phyloP scores from a whole-genome alignment of 768 basidiomycete genomes.

The Jaapia argillacea region DNA sequence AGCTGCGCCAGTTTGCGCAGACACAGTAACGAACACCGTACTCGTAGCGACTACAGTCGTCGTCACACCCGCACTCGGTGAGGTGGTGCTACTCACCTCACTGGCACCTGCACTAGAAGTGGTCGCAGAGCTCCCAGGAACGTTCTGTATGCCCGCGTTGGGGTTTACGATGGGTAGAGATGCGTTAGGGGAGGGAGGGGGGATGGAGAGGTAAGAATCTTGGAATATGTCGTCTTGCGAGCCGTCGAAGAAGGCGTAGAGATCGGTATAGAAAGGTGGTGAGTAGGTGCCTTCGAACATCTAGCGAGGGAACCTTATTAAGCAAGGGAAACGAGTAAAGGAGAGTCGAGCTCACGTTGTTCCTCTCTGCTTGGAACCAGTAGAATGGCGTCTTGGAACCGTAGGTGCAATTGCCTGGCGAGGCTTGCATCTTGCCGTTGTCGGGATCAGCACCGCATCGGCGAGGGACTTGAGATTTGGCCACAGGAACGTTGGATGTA shows the following conservation, averaged over 20 bases:
- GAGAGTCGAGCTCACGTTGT: conserved; percentile 22
- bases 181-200: neutral
- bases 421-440: conserved; percentile 9
- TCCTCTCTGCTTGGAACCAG: conserved; percentile 27
- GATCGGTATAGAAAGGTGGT: conserved; percentile 57
- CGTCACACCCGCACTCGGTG: neutral
- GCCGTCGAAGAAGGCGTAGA: conserved; percentile 66
- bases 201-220: conserved; percentile 35
- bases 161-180: neutral
- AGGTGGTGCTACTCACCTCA: neutral
- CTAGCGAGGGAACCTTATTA: conserved; percentile 17
- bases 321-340: neutral
- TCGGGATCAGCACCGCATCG: conserved; percentile 26
- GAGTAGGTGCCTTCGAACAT: conserved; percentile 55
- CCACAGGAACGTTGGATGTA: conserved; percentile 18
- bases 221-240: conserved; percentile 66
- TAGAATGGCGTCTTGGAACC: conserved; percentile 30
- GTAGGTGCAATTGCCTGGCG: conserved; percentile 26
- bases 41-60: neutral
- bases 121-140: neutral
- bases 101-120: neutral
- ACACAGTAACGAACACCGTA: neutral
- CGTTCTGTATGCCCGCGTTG: neutral
- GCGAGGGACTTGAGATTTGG: conserved; percentile 20
- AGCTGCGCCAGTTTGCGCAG: neutral